Conservation (phyloP, 1,139 yeast genomes). For the Sugiyamaella pinicola region DNA sequence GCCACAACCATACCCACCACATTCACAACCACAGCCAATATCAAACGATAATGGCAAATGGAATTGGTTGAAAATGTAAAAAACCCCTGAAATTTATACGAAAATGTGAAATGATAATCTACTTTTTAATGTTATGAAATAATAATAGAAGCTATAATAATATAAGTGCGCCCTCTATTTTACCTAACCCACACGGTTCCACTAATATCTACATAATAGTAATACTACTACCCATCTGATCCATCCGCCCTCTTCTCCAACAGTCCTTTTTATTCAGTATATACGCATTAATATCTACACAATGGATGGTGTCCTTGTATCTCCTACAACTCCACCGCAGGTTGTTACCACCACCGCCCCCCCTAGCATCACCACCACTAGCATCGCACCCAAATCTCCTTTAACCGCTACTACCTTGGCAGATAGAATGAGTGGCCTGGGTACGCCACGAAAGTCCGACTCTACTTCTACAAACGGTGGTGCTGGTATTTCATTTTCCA, state of each 20-base stretch:
- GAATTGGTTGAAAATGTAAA: conserved; percentile 38
- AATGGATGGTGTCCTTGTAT: background rate
- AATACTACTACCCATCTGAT: background rate
- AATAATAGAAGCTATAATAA: background rate
- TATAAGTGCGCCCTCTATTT: no score
- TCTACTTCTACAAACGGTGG: background rate
- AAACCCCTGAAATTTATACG: background rate
- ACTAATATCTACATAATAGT: background rate
- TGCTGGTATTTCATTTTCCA: background rate
- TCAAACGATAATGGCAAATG: conserved; percentile 28
- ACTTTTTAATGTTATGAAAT: conserved; percentile 4
- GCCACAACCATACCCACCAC: background rate
- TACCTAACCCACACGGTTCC: background rate
- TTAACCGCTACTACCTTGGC: background rate
- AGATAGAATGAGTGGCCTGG: conserved; percentile 1
- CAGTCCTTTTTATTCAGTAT: no score
- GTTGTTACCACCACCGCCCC: background rate
- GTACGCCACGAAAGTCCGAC: conserved; percentile 8
- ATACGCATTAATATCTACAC: background rate
- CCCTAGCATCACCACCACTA: background rate
- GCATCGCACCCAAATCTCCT: background rate
- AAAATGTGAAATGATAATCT: conserved; percentile 9
- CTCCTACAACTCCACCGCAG: conserved; percentile 5
- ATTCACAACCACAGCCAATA: background rate
- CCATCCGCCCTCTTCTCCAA: no score